Evolutionary conservation across 1,139 yeast genomes (phyloP).

Genomic region (Hansenula anomala): DNA sequence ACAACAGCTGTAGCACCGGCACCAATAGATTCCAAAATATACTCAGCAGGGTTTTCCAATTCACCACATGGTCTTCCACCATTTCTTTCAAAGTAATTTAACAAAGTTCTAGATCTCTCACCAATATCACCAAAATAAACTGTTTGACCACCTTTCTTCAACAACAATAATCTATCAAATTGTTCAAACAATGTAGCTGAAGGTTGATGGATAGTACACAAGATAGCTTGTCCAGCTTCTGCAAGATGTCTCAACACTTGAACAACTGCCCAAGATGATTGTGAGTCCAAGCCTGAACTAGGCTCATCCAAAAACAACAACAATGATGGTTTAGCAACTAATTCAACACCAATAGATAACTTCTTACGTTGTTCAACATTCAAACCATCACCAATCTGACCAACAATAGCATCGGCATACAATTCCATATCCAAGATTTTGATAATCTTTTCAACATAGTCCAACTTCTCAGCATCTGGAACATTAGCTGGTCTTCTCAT

Average conservation of each 20-base stretch:
- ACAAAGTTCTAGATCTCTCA: constrained; percentile 44
- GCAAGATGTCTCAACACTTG: constrained; percentile 61
- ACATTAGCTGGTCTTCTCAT: constrained; percentile 52
- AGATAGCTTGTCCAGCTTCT: constrained; percentile 63
- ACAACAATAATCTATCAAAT: constrained; percentile 59
- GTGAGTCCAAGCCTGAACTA: constrained; percentile 82
- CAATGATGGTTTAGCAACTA: constrained; percentile 73
- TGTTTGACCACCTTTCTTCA: constrained; percentile 61
- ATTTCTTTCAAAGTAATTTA: constrained; percentile 53
- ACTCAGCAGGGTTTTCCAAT: constrained; percentile 75
- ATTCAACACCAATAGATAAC: constrained; percentile 70
- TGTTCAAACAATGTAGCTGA: constrained; percentile 63
- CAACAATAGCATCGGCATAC: constrained; percentile 68
- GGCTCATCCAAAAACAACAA: constrained; percentile 76
- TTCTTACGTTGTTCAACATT: constrained; percentile 75
- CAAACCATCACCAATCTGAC: constrained; percentile 61
- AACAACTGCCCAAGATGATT: constrained; percentile 74
- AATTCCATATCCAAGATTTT: constrained; percentile 54
- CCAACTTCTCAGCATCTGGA: constrained; percentile 49
- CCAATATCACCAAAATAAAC: constrained; percentile 76
- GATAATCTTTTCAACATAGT: constrained; percentile 59
- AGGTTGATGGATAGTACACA: constrained; percentile 75
- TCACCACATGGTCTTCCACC: constrained; percentile 58
- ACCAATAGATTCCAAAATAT: constrained; percentile 78
- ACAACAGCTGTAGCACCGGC: constrained; percentile 78